Evolutionary conservation across 495 filamentous ascomycete genomes (phyloP).

Genomic region (Neurospora cerealis): DNA sequence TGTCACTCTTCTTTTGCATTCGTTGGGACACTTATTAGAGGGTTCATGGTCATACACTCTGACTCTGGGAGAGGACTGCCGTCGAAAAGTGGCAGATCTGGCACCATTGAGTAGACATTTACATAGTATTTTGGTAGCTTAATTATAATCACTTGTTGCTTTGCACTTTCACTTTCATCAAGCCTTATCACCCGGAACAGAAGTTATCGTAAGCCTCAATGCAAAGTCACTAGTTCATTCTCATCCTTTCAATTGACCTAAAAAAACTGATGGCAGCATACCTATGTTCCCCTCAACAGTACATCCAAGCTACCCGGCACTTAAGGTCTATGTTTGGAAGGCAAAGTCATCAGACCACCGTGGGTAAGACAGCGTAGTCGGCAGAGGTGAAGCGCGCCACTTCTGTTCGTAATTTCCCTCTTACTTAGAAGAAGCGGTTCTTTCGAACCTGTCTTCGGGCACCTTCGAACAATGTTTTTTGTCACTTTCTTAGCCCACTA

Average conservation of each 20-base stretch:
- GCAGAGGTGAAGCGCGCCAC: not conserved
- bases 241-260: not conserved
- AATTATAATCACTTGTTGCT: not conserved
- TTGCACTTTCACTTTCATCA: not conserved
- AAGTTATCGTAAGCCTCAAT: not conserved
- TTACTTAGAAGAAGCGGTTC: not conserved
- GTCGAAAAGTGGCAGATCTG: not conserved
- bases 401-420: not conserved
- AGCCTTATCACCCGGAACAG: not conserved
- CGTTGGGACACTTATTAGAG: not conserved
- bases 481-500: not conserved
- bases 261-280: not conserved
- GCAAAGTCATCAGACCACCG: no score
- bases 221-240: not conserved
- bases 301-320: not conserved
- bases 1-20: not conserved
- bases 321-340: no score
- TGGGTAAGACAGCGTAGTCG: no score
- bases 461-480: not conserved
- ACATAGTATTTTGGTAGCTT: not conserved
- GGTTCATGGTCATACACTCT: not conserved
- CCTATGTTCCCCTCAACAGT: not conserved
- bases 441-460: no score
- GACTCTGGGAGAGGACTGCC: not conserved
- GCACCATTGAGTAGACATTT: not conserved